Evolutionary conservation across 1,284 basidiomycete genomes (phyloP).

Genomic region (Peniophora sp.): DNA sequence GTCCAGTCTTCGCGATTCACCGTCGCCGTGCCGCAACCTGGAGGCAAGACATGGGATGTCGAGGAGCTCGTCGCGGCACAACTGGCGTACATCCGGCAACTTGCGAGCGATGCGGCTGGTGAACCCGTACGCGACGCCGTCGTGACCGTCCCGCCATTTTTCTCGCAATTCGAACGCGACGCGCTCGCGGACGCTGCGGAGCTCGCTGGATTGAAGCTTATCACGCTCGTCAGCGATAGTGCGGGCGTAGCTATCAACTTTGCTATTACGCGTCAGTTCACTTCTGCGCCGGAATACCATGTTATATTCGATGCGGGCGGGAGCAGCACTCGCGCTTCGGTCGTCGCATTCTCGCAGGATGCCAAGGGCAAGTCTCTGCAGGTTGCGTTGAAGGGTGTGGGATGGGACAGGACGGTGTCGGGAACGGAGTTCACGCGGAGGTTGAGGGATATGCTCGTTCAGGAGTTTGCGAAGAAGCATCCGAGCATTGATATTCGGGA

Average conservation of each 20-base stretch:
- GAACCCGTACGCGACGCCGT: constrained; percentile 79
- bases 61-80: constrained; percentile 96
- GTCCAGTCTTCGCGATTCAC: constrained; percentile 20
- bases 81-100: constrained; percentile 81
- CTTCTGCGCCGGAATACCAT: constrained; percentile 69
- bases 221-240: constrained; percentile 89
- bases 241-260: constrained; percentile 92
- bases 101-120: constrained; percentile 74
- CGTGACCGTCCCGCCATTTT: constrained; percentile 83
- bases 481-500: constrained; percentile 49
- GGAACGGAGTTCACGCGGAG: constrained; percentile 83
- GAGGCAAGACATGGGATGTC: constrained; percentile 68
- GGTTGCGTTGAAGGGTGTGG: constrained; percentile 72
- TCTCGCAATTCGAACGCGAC: constrained; percentile 81
- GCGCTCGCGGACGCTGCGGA: constrained; percentile 88
- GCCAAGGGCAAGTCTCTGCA: constrained; percentile 46
- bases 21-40: constrained; percentile 51
- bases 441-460: constrained; percentile 75
- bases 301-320: constrained; percentile 94
- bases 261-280: constrained; percentile 90
- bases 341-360: constrained; percentile 68
- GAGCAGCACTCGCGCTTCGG: constrained; percentile 78
- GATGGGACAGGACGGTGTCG: constrained; percentile 72
- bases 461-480: constrained; percentile 67
- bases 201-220: constrained; percentile 78